Base-by-base conservation (phyloP, 345 rosid species). In the Physaria fendleri region DNA sequence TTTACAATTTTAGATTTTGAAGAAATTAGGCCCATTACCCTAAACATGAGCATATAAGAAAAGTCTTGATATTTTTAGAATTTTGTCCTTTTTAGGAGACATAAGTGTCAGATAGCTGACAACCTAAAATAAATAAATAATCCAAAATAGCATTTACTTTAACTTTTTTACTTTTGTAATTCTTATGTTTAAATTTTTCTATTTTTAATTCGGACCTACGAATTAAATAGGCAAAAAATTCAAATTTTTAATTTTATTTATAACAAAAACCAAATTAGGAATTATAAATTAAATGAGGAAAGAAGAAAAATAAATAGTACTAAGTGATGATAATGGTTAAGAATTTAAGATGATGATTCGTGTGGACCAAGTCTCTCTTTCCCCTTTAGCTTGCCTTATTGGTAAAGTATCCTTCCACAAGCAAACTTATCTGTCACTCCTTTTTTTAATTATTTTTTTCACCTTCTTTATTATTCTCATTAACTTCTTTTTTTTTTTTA, bases 291-390 rank as follows among this genome's bases (percentile, higher is more conserved):
- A 40, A 35, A 54, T 52, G 18, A 54, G 44, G 2, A 30, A 54
- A 44, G 44, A 4, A 21, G 55, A 27, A 34, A 28, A 55, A 43
- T 8, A 47, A 59, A 22, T 24, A 59, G 17, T 2, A 34, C 15
- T 29, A n/a, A n/a, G n/a, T n/a, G n/a, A n/a, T n/a, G 27, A 59
- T 24, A 42, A 58, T 41, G 41, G 6, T 16, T 42, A 61, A 28
- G 63, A 54, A n/a, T n/a, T n/a, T n/a, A n/a, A n/a, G n/a, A n/a
- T 54, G 68, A 69, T 69, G 74, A 69, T 62, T 62, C 74, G 74
- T 69, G 74, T 69, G 74, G 74, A 54, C 69, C 74, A 69, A 69
- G 68, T 38, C 58, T 62, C 23, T 33, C n/a, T 16, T n/a, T 47
- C 34, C 8, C 56, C 73, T 69, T 55, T 69, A 38, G 68, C 74